Conservation (phyloP, 1,284 basidiomycete species). For the Ustilago lituana region DNA sequence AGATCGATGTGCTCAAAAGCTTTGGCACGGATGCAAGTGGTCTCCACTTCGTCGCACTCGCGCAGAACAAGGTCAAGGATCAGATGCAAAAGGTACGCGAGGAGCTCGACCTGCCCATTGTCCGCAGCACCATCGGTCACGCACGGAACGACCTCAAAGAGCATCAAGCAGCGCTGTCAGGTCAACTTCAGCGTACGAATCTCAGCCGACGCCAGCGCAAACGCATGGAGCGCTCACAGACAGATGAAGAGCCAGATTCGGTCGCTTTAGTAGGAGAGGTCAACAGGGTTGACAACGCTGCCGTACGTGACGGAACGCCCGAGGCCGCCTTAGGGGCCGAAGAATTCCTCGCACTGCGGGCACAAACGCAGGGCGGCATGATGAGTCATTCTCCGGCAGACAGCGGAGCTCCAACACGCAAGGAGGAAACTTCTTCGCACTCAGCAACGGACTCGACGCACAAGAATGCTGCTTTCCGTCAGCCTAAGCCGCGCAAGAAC, state of each 20-base stretch:
- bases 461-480: constrained; percentile 6
- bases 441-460: not conserved
- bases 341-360: constrained; percentile 37
- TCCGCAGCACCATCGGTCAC: constrained; percentile 51
- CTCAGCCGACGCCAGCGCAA: constrained; percentile 51
- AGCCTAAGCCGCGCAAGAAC: constrained; percentile 39
- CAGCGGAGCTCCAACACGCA: not conserved
- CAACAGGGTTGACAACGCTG: not conserved
- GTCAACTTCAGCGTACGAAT: constrained; percentile 25
- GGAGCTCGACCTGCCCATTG: constrained; percentile 54
- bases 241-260: constrained; percentile 27
- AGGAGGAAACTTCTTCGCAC: constrained; percentile 4
- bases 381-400: constrained; percentile 12
- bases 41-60: constrained; percentile 81
- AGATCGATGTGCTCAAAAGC: constrained; percentile 69
- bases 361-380: constrained; percentile 32
- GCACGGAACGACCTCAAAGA: constrained; percentile 74
- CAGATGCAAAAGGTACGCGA: constrained; percentile 57
- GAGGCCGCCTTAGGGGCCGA: constrained; percentile 35
- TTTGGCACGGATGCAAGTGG: constrained; percentile 78
- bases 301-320: constrained; percentile 21
- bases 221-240: constrained; percentile 44
- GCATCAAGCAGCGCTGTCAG: constrained; percentile 42
- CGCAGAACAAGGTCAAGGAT: constrained; percentile 67
- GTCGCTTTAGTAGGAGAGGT: not conserved